These are phyloP conservation scores for Xylaria sp. DNA, from an alignment of 495 filamentous ascomycete species.

Conservation along the genomic window DNA sequence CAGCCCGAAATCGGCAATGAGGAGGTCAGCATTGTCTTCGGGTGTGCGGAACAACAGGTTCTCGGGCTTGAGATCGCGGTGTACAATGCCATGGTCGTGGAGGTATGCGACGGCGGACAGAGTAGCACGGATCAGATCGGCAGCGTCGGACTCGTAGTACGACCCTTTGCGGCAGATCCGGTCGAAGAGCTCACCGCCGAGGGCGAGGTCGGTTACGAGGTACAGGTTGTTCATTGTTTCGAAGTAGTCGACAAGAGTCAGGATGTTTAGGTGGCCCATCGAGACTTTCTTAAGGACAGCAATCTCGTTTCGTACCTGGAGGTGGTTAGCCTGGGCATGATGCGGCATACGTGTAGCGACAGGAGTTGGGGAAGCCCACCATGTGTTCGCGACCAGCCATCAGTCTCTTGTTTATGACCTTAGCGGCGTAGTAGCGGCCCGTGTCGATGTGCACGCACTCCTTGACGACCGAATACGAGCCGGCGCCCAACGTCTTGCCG, in stretches of 20 bases:
- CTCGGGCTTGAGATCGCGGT: constrained; percentile 81
- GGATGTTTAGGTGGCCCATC: constrained; percentile 97
- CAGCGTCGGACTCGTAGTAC: constrained; percentile 97
- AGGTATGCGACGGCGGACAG: constrained; percentile 97
- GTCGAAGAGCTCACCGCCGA: constrained; percentile 97
- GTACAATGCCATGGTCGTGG: constrained; percentile 97
- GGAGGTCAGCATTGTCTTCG: constrained; percentile 83
- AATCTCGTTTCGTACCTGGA: constrained; percentile 95
- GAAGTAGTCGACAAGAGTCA: constrained; percentile 98
- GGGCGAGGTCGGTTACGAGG: constrained; percentile 94
- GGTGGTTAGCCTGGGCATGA: constrained; percentile 20
- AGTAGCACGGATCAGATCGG: constrained; percentile 91
- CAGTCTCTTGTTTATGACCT: constrained; percentile 98
- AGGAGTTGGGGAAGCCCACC: constrained; percentile 60
- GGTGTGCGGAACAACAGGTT: constrained; percentile 81
- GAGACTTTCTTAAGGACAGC: constrained; percentile 95
- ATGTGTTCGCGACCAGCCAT: constrained; percentile 99
- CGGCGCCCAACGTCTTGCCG: constrained; percentile 94
- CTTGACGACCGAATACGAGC: constrained; percentile 98
- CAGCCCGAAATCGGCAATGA: constrained; percentile 96
- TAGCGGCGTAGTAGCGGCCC: constrained; percentile 96
- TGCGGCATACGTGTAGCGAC: neutral
- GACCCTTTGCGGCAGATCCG: constrained; percentile 97
- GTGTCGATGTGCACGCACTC: constrained; percentile 99
- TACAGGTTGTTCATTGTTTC: constrained; percentile 99